Conservation (phyloP, 495 filamentous ascomycete species). For the Amniculicola lignicola region DNA sequence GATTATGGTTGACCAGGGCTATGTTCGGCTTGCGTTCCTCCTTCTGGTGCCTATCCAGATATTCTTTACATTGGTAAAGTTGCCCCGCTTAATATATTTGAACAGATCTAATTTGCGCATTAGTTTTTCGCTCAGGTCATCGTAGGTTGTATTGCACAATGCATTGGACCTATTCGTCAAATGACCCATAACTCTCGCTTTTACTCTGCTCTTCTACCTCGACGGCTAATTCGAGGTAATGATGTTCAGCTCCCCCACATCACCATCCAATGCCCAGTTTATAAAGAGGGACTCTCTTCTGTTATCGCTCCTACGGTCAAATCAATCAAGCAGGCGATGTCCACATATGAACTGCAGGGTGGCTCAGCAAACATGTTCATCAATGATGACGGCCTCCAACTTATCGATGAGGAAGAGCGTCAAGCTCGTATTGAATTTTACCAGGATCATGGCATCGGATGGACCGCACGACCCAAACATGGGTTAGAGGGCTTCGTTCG, state of each 20-base stretch:
- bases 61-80: conserved; percentile 66
- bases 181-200: conserved; percentile 57
- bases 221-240: conserved; percentile 43
- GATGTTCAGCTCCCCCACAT: conserved; percentile 57
- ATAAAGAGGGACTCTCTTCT: conserved; percentile 64
- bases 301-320: conserved; percentile 62
- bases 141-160: conserved; percentile 53
- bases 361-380: conserved; percentile 50
- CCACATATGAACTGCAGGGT: conserved; percentile 60
- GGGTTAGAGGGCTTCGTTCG: conserved; percentile 57
- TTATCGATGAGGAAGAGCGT: conserved; percentile 52
- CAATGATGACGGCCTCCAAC: conserved; percentile 50
- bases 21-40: conserved; percentile 59
- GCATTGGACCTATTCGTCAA: conserved; percentile 58
- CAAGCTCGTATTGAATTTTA: conserved; percentile 58
- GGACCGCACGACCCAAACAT: conserved; percentile 49
- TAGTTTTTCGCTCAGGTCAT: conserved; percentile 62
- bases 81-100: conserved; percentile 13
- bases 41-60: conserved; percentile 65
- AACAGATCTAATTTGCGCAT: neutral
- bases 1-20: conserved; percentile 60
- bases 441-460: conserved; percentile 43
- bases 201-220: conserved; percentile 57
- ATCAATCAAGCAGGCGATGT: conserved; percentile 62
- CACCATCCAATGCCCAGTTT: conserved; percentile 73